Evolutionary conservation across 345 rosid species (phyloP).

Genomic region (Gossypium rotundifolium): DNA sequence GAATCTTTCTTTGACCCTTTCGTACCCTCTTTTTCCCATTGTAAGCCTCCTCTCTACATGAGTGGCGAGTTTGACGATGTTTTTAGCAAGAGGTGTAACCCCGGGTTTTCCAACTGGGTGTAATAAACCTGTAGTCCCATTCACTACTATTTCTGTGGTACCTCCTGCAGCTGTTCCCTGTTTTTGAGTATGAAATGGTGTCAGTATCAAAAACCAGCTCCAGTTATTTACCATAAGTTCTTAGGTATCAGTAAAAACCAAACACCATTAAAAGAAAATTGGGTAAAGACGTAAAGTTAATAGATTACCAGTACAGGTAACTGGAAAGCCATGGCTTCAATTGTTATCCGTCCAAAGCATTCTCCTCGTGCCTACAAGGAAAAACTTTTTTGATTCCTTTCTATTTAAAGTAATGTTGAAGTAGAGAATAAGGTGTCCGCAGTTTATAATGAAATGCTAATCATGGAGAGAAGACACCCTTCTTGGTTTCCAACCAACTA

Average conservation of each 20-base stretch:
- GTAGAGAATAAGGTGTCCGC: neutral
- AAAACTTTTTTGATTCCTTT: neutral
- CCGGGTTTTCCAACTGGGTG: slow-evolving; percentile 43
- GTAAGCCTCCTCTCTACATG: slow-evolving; percentile 48
- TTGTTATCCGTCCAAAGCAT: slow-evolving; percentile 58
- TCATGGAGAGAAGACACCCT: slow-evolving; percentile 25
- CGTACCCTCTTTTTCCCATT: slow-evolving; percentile 47
- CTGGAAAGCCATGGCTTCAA: slow-evolving; percentile 60
- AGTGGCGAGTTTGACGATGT: slow-evolving; percentile 41
- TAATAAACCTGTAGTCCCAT: slow-evolving; percentile 44
- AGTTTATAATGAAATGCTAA: neutral
- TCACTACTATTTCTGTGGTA: slow-evolving; percentile 43
- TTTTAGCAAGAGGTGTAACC: slow-evolving; percentile 34
- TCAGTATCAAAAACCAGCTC: slow-evolving; percentile 10
- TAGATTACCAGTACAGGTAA: slow-evolving; percentile 44
- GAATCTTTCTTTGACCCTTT: slow-evolving; percentile 36
- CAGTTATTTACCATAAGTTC: neutral
- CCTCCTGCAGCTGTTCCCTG: slow-evolving; percentile 55
- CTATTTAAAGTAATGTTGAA: neutral
- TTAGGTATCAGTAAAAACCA: neutral
- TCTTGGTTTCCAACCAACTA: slow-evolving; percentile 63
- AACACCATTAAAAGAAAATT: neutral
- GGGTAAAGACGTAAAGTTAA: slow-evolving; percentile 10
- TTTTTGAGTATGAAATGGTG: neutral
- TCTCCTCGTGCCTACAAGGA: slow-evolving; percentile 38